Evolutionary conservation across 805 yeast genomes (phyloP).

Genomic region (Diddensiella santjacobensis): DNA sequence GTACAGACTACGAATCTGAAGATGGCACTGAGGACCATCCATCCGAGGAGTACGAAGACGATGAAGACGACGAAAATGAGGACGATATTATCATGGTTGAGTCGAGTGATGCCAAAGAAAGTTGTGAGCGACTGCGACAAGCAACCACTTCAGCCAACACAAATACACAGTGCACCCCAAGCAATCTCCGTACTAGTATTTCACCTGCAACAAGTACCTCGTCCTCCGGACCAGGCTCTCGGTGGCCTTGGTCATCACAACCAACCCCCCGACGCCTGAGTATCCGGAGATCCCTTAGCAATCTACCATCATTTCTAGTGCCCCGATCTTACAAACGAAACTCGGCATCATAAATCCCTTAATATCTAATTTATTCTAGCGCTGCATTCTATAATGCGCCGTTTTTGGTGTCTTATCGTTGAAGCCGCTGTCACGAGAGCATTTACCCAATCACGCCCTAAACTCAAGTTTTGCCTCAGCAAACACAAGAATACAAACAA

Average conservation of each 20-base stretch:
- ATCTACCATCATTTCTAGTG: neutral
- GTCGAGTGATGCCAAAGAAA: neutral
- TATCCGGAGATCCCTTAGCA: neutral
- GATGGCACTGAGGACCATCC: no score
- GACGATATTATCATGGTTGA: slow-evolving; percentile 1
- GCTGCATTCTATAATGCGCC: neutral
- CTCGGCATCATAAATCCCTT: neutral
- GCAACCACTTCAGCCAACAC: no score
- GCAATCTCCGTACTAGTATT: no score
- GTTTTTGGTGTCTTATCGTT: neutral
- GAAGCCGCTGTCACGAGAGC: neutral
- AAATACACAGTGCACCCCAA: no score
- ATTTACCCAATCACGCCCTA: neutral
- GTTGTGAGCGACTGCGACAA: no score
- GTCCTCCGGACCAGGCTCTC: no score
- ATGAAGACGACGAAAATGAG: slow-evolving; percentile 6
- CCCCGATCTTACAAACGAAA: neutral
- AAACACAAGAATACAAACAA: no score
- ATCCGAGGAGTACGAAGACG: neutral
- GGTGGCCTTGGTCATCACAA: no score
- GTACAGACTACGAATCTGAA: no score
- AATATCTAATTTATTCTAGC: neutral
- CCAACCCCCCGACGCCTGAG: neutral
- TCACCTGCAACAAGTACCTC: no score
- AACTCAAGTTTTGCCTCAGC: no score